Conservation (phyloP, 768 basidiomycete species). For the Tricholoma flavovirens region DNA sequence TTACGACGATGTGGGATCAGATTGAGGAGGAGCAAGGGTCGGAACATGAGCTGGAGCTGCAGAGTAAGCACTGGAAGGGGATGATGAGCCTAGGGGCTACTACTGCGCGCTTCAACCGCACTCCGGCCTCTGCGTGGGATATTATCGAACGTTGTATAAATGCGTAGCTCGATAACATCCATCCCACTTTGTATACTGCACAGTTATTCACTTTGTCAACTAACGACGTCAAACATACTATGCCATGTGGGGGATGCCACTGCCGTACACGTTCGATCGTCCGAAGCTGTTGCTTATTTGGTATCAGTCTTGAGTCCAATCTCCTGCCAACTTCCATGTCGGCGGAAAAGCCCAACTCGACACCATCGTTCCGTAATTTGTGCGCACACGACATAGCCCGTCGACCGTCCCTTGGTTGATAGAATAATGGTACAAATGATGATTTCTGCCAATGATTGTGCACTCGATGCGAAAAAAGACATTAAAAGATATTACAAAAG, state of each 20-base stretch:
- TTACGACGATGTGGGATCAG: neutral
- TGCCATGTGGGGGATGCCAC: too few species aligned
- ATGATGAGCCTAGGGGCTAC: neutral
- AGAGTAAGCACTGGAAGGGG: neutral
- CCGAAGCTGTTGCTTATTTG: too few species aligned
- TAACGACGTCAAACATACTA: neutral
- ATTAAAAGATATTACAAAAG: conserved; percentile 8
- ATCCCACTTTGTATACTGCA: neutral
- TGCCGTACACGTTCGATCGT: too few species aligned
- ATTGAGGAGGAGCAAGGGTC: neutral
- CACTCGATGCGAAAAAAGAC: neutral
- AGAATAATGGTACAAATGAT: neutral
- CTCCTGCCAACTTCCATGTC: neutral
- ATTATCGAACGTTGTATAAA: neutral
- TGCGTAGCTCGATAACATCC: neutral
- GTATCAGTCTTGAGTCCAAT: too few species aligned
- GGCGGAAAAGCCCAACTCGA: neutral
- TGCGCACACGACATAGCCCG: neutral
- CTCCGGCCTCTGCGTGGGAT: neutral
- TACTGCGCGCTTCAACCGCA: neutral
- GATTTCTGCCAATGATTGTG: neutral
- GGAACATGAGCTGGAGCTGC: neutral
- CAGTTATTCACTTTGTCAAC: neutral
- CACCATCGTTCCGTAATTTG: neutral
- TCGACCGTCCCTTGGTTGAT: neutral